Percentiles rank a stretch among this genome's conserved stretches.
phyloP scores from a whole-genome alignment of 1,284 basidiomycete species.

The Tilletia setariae region DNA sequence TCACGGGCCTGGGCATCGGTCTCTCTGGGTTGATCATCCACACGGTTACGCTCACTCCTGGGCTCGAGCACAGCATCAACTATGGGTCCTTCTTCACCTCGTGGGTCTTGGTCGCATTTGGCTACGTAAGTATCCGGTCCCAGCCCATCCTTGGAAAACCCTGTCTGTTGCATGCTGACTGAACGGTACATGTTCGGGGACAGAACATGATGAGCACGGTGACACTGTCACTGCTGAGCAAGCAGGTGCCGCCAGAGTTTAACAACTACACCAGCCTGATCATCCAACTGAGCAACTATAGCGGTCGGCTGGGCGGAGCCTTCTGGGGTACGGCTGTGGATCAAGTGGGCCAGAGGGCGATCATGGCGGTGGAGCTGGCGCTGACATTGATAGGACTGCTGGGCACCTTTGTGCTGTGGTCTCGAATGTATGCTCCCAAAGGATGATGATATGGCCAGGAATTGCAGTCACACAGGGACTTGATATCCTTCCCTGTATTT shows the following conservation, averaged over 20 bases:
- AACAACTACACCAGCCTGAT: constrained; percentile 31
- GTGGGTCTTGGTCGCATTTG: constrained; percentile 31
- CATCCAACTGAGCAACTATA: constrained; percentile 36
- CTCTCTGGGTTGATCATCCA: constrained; percentile 32
- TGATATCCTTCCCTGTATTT: no score
- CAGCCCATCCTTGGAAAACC: no score
- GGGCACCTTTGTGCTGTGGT: constrained; percentile 32
- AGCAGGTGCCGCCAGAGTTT: constrained; percentile 34
- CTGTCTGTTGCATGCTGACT: no score
- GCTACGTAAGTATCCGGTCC: constrained; percentile 16
- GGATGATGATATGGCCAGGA: no score
- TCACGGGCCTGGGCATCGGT: constrained; percentile 27
- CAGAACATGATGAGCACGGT: constrained; percentile 33
- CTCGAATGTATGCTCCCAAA: constrained; percentile 29
- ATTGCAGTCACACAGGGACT: no score
- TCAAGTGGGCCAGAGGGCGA: constrained; percentile 34
- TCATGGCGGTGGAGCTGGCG: constrained; percentile 30
- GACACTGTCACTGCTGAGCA: constrained; percentile 31
- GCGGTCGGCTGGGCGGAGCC: constrained; percentile 28
- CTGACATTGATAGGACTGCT: constrained; percentile 31
- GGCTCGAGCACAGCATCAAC: constrained; percentile 22
- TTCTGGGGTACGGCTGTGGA: constrained; percentile 33
- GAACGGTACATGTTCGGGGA: no score
- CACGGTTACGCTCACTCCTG: constrained; percentile 30
- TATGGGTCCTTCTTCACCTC: constrained; percentile 35